These are phyloP conservation scores for Meyerozyma athensensis DNA, from an alignment of 1,139 yeast species.

Conservation along the genomic window DNA sequence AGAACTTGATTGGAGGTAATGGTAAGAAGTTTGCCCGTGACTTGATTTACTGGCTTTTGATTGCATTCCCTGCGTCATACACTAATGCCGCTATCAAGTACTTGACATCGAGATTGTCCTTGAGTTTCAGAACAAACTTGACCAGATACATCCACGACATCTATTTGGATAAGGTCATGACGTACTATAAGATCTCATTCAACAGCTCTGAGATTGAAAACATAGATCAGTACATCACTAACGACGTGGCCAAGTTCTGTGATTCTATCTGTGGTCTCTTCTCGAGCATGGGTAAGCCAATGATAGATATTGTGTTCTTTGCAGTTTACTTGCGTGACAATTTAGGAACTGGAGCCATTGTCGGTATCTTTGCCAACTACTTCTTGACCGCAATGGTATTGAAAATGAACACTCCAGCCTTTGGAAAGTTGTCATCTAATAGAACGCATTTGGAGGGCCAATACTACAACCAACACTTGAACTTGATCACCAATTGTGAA, in stretches of 20 bases:
- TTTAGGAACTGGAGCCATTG: conserved; percentile 78
- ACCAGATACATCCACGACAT: conserved; percentile 87
- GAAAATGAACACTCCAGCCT: conserved; percentile 74
- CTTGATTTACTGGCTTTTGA: conserved; percentile 77
- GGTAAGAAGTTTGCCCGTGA: conserved; percentile 74
- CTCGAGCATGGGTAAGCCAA: conserved; percentile 88
- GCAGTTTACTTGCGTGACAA: conserved; percentile 80
- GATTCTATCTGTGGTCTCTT: conserved; percentile 80
- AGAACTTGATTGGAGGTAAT: conserved; percentile 80
- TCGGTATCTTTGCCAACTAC: conserved; percentile 79
- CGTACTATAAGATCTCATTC: conserved; percentile 70
- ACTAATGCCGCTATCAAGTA: conserved; percentile 88
- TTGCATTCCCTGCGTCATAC: conserved; percentile 92
- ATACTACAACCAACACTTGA: conserved; percentile 81
- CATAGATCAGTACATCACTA: conserved; percentile 76
- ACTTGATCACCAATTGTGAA: conserved; percentile 83
- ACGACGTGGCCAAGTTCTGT: conserved; percentile 78
- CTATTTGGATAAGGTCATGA: conserved; percentile 75
- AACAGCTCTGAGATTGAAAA: conserved; percentile 41
- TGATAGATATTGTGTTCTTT: conserved; percentile 83
- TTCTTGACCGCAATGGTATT: conserved; percentile 73
- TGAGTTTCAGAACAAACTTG: conserved; percentile 80
- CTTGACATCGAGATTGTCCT: conserved; percentile 69
- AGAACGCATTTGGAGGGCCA: conserved; percentile 84
- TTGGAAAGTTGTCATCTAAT: conserved; percentile 71